Base-by-base conservation (phyloP, 352 stramenopile genomes). In the Pythium phragmiticola region DNA sequence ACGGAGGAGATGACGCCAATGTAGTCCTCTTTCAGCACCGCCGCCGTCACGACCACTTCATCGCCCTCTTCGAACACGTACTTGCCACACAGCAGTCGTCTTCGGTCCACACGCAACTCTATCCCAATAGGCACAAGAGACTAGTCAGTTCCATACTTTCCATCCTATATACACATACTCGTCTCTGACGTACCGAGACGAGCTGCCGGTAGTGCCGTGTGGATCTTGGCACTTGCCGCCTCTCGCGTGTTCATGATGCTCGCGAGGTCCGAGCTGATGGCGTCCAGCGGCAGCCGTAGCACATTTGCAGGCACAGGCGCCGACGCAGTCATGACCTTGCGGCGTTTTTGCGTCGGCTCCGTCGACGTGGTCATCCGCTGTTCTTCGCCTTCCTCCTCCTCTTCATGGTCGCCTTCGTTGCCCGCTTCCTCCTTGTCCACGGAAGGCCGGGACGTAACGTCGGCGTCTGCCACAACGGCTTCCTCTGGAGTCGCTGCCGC, bases 1-100 rank as follows among this genome's bases (percentile, higher is more conserved):
- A 94, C 77, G 21, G 85, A 90, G 57, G 75, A 82, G 62, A 94
- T 89, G 21, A 73, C 84, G 56, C 85, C 85, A n/a, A 84, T 79
- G 68, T 89, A 94, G 39, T 90, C 70, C 63, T 90, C 77, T 30
- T 86, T 69, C 39, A 89, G 69, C 16, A 91, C 62, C 1, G 82
- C 76, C 48, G 84, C 83, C 8, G 74, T 82, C 52, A 92, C 61
- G 9, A 86, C 73, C 30, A 92, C 81, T 59, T 94, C 85, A 48
- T 94, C 85, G 41, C 85, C 85, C 43, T 94, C 83, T 60, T 92
- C 81, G 60, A 91, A 89, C 8, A 91, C 67, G 58, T 89, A 84
- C 63, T 88, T 85, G 59, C 79, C 84, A 36, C 78, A 90, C 43
- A 77, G 58, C 60, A 94, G 58, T 45, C 76, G 72, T 59, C 81